phyloP scores from a whole-genome alignment of 805 yeast species.

The Hanseniaspora osmophila region DNA sequence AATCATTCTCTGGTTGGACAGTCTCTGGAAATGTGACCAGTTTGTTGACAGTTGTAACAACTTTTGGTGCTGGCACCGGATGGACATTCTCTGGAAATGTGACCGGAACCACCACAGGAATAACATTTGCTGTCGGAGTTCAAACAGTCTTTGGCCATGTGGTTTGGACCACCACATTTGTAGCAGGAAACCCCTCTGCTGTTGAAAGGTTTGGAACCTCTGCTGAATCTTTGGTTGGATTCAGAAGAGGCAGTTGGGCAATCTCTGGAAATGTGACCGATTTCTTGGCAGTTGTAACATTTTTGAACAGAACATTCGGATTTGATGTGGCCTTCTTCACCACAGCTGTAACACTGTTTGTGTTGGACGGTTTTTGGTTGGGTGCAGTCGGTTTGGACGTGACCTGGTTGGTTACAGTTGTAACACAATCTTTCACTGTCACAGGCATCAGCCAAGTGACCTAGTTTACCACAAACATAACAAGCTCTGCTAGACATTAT shows the following conservation, averaged over 20 bases:
- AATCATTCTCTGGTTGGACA: conserved; percentile 28
- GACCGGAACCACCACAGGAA: conserved; percentile 85
- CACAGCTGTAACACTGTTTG: conserved; percentile 90
- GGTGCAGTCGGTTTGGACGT: conserved; percentile 79
- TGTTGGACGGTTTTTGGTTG: conserved; percentile 72
- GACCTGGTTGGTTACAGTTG: conserved; percentile 85
- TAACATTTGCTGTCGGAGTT: conserved; percentile 69
- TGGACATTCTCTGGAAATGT: conserved; percentile 72
- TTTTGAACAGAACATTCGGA: conserved; percentile 65
- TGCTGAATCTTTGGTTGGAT: conserved; percentile 15
- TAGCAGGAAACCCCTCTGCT: conserved; percentile 30
- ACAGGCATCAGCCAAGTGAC: conserved; percentile 84
- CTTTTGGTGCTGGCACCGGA: conserved; percentile 22
- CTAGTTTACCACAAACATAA: conserved; percentile 84
- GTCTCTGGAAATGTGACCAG: conserved; percentile 82
- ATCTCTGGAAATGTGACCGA: conserved; percentile 73
- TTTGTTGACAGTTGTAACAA: conserved; percentile 34
- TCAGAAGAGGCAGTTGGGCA: conserved; percentile 32
- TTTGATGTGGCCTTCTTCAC: conserved; percentile 79
- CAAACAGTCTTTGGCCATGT: conserved; percentile 82
- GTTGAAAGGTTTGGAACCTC: conserved; percentile 10
- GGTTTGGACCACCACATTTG: conserved; percentile 89
- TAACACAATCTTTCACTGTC: conserved; percentile 79
- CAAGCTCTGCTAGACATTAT: conserved; percentile 55
- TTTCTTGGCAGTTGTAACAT: conserved; percentile 66